Evolutionary conservation across 1,284 basidiomycete genomes (phyloP).

Genomic region (Chalciporus sp.): DNA sequence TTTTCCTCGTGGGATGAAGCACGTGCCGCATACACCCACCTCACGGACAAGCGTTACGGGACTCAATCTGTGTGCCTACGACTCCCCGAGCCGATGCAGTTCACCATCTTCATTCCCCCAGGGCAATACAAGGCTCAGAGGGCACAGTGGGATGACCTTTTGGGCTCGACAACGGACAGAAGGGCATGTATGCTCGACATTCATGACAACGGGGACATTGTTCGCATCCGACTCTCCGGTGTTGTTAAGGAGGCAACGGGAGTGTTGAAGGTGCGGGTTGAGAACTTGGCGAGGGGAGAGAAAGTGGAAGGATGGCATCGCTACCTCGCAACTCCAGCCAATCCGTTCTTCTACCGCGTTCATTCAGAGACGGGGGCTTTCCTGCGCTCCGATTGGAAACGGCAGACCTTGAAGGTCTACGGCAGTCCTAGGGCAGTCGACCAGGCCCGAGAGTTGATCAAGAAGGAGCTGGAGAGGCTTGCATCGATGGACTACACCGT

Average conservation of each 20-base stretch:
- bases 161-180: slow-evolving; percentile 35
- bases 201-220: slow-evolving; percentile 17
- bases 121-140: slow-evolving; percentile 55
- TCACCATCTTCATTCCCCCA: slow-evolving; percentile 45
- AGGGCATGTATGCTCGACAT: slow-evolving; percentile 31
- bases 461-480: slow-evolving; percentile 45
- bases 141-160: slow-evolving; percentile 47
- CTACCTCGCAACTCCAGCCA: slow-evolving; percentile 35
- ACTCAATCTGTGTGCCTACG: slow-evolving; percentile 36
- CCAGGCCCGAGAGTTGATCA: slow-evolving; percentile 43
- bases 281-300: slow-evolving; percentile 53
- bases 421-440: slow-evolving; percentile 40
- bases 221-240: slow-evolving; percentile 33
- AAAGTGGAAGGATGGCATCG: slow-evolving; percentile 52
- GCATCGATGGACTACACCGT: slow-evolving; percentile 43
- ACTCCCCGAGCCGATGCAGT: slow-evolving; percentile 48
- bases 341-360: slow-evolving; percentile 39
- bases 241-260: slow-evolving; percentile 52
- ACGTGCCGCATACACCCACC: slow-evolving; percentile 36
- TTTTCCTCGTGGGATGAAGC: slow-evolving; percentile 53
- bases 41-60: slow-evolving; percentile 33
- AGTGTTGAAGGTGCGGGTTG: slow-evolving; percentile 58
- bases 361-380: slow-evolving; percentile 41
- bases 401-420: slow-evolving; percentile 43
- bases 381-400: slow-evolving; percentile 46